These are phyloP conservation scores for Sclerotinia spermophila DNA, from an alignment of 2,329 filamentous ascomycete species.

Conservation along the genomic window DNA sequence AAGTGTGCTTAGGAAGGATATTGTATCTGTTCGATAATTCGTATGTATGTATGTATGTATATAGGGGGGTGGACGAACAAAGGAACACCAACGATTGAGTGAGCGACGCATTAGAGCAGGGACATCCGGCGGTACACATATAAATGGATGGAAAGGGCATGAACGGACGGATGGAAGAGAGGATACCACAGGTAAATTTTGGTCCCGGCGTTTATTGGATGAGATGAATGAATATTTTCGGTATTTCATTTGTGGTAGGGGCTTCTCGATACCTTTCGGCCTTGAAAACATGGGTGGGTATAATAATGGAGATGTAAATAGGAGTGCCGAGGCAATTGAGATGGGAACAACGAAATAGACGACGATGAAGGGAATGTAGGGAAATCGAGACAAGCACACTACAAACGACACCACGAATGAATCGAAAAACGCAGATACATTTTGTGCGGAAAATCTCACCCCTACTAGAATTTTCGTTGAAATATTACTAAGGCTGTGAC, in stretches of 20 bases:
- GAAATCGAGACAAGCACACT: background rate
- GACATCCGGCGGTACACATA: background rate
- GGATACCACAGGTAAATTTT: background rate
- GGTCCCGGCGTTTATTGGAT: slow-evolving; percentile 4
- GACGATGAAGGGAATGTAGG: background rate
- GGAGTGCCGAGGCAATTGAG: background rate
- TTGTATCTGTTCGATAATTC: background rate
- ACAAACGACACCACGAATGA: background rate
- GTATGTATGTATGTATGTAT: slow-evolving; percentile 2
- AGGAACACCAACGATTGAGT: background rate
- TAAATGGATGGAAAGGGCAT: slow-evolving; percentile 7
- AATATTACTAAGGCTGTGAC: slow-evolving; percentile 4
- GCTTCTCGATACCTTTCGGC: background rate
- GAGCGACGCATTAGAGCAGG: slow-evolving; percentile 3
- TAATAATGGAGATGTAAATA: background rate
- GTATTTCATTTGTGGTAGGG: background rate
- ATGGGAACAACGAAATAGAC: background rate
- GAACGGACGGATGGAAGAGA: background rate
- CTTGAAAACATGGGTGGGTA: background rate
- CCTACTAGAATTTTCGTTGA: slow-evolving; percentile 1
- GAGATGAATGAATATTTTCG: background rate
- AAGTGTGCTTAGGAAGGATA: background rate
- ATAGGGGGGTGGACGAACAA: background rate
- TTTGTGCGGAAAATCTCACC: slow-evolving; percentile 1
- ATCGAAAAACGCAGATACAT: slow-evolving; percentile 1